Conservation (phyloP, 2,329 filamentous ascomycete species). For the Fusarium solani-melongenae region DNA sequence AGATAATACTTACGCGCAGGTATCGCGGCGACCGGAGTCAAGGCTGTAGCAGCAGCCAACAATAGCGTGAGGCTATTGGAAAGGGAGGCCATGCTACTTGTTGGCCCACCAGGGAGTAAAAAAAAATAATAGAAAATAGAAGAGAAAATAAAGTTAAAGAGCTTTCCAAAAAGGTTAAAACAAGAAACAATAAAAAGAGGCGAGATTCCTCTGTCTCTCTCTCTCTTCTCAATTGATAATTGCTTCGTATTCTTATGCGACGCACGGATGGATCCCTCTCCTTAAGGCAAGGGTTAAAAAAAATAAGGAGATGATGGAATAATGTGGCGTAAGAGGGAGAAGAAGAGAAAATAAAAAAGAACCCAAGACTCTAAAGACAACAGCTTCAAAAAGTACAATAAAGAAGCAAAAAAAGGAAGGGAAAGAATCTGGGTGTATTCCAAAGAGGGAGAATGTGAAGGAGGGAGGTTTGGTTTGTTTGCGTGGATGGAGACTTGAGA, state of each 20-base stretch:
- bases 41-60: constrained; percentile 39
- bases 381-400: constrained; percentile 4
- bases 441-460: not conserved
- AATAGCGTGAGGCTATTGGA: constrained; percentile 39
- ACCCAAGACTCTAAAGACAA: not conserved
- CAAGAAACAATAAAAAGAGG: not conserved
- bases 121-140: not conserved
- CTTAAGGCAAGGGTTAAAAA: not conserved
- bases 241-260: constrained; percentile 1
- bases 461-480: constrained; percentile 11
- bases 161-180: not conserved
- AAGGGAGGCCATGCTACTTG: constrained; percentile 35
- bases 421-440: not conserved
- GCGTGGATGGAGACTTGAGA: constrained; percentile 1
- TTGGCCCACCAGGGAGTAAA: not conserved
- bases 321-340: not conserved
- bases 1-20: constrained; percentile 32
- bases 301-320: not conserved
- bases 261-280: not conserved
- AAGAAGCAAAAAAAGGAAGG: constrained; percentile 3
- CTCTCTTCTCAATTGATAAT: constrained; percentile 8
- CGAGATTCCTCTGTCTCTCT: not conserved
- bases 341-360: not conserved
- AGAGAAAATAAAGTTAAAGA: not conserved
- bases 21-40: constrained; percentile 31